A percentile compares a stretch with the other conserved stretches of the same genome.
phyloP scores from a whole-genome alignment of 306 rosid genomes.

The Cucumis hystrix region DNA sequence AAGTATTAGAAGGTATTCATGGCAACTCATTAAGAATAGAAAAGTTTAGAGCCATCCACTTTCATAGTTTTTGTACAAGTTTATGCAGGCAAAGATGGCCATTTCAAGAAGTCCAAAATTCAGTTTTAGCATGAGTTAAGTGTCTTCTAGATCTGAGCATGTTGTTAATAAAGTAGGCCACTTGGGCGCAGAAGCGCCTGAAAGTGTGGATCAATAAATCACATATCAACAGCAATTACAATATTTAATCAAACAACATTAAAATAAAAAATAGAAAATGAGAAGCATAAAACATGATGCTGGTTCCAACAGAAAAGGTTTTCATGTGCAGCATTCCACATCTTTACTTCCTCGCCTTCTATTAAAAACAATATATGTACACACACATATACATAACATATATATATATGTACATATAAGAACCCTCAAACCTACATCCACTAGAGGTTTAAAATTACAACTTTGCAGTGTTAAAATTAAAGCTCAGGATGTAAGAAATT shows the following conservation, averaged over 20 bases:
- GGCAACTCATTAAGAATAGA: background rate
- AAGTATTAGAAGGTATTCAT: constrained; percentile 8
- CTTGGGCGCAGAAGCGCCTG: background rate
- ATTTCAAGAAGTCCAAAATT: background rate
- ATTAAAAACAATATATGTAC: no score
- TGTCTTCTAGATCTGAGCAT: constrained; percentile 3
- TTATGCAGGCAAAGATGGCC: background rate
- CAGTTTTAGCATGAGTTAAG: background rate
- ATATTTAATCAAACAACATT: background rate
- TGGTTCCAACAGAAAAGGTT: background rate
- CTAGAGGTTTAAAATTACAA: background rate
- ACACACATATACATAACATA: no score
- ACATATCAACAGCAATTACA: background rate
- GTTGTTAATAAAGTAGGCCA: background rate
- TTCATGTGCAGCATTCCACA: background rate
- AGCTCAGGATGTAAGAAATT: background rate
- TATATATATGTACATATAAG: no score
- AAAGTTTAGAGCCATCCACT: background rate
- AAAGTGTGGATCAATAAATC: background rate
- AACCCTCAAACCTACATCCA: background rate
- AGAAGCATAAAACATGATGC: background rate
- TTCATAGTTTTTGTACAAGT: background rate
- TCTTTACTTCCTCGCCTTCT: background rate
- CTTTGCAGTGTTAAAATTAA: background rate
- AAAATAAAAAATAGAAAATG: background rate